phyloP scores from a whole-genome alignment of 2,329 filamentous ascomycete species.

The Xylariaceae sp. region DNA sequence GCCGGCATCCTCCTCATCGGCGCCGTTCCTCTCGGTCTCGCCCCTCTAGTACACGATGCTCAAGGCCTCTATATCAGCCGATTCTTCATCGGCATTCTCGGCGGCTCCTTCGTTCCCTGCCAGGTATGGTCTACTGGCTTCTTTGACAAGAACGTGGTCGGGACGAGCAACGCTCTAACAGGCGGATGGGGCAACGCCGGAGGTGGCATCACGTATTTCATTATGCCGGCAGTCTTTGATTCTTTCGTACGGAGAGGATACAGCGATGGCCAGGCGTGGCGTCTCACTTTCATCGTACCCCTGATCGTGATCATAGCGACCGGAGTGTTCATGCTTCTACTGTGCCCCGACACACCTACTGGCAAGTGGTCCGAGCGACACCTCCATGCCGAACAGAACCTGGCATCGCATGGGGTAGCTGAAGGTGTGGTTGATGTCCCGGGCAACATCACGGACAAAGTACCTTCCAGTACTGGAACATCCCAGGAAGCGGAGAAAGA shows the following conservation, averaged over 20 bases:
- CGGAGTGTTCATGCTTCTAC: conserved; percentile 63
- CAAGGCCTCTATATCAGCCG: conserved; percentile 66
- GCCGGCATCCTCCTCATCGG: conserved; percentile 73
- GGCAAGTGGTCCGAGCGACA: conserved; percentile 76
- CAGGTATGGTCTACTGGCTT: conserved; percentile 92
- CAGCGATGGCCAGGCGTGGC: conserved; percentile 68
- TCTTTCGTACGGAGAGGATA: conserved; percentile 63
- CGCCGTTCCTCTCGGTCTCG: conserved; percentile 75
- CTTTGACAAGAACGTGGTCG: conserved; percentile 89
- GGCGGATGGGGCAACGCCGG: conserved; percentile 85
- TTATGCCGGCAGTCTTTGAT: conserved; percentile 88
- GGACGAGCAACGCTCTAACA: conserved; percentile 80
- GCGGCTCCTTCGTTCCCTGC: conserved; percentile 76
- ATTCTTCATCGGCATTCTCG: conserved; percentile 78
- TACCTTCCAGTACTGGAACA: conserved; percentile 35
- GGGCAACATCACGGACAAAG: conserved; percentile 42
- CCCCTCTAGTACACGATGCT: conserved; percentile 68
- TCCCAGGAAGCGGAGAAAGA: conserved; percentile 34
- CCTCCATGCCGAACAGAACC: conserved; percentile 50
- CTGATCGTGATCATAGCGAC: conserved; percentile 68
- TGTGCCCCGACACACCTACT: conserved; percentile 77
- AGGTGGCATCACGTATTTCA: conserved; percentile 87
- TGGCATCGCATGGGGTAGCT: conserved; percentile 39
- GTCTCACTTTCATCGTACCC: conserved; percentile 78
- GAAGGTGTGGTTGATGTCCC: conserved; percentile 47